phyloP scores from a whole-genome alignment of 129 eudicot species.

The Artemisia annua region DNA sequence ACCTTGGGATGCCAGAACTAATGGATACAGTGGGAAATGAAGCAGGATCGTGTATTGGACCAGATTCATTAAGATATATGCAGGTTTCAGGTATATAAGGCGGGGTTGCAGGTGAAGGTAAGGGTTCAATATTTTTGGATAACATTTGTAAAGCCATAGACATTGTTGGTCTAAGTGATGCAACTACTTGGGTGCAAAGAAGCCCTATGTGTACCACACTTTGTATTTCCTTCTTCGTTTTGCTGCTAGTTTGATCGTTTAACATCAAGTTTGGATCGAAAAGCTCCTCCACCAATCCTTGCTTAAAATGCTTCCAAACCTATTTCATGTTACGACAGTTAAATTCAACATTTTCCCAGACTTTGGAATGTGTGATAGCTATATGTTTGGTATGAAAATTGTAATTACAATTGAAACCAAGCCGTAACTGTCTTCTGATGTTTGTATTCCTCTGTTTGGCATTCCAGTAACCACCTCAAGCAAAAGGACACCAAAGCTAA shows the following conservation, averaged over 20 bases:
- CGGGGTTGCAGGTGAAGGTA: conserved; percentile 65
- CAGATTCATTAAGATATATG: conserved; percentile 39
- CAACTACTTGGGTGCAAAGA: conserved; percentile 71
- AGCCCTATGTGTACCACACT: conserved; percentile 79
- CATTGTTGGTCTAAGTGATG: conserved; percentile 80
- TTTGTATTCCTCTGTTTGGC: conserved; percentile 54
- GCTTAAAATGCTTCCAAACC: conserved; percentile 72
- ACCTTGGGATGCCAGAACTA: conserved; percentile 59
- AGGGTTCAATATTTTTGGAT: conserved; percentile 48
- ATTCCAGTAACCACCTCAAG: conserved; percentile 75
- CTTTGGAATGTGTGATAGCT: not conserved
- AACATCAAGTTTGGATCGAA: conserved; percentile 62
- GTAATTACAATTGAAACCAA: conserved; percentile 52
- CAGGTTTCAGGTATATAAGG: conserved; percentile 60
- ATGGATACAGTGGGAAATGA: conserved; percentile 59
- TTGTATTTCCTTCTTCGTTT: conserved; percentile 35
- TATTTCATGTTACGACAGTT: conserved; percentile 15
- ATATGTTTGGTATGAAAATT: not conserved
- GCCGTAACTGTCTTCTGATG: conserved; percentile 45
- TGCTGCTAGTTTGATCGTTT: conserved; percentile 31
- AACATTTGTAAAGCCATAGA: conserved; percentile 67
- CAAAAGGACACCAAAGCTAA: conserved; percentile 70
- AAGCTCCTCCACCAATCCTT: conserved; percentile 50
- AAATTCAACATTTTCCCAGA: conserved; percentile 19
- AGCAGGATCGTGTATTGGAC: conserved; percentile 24